Evolutionary conservation across 2,329 filamentous ascomycete species (phyloP).

Genomic region (Penicillium hordei): DNA sequence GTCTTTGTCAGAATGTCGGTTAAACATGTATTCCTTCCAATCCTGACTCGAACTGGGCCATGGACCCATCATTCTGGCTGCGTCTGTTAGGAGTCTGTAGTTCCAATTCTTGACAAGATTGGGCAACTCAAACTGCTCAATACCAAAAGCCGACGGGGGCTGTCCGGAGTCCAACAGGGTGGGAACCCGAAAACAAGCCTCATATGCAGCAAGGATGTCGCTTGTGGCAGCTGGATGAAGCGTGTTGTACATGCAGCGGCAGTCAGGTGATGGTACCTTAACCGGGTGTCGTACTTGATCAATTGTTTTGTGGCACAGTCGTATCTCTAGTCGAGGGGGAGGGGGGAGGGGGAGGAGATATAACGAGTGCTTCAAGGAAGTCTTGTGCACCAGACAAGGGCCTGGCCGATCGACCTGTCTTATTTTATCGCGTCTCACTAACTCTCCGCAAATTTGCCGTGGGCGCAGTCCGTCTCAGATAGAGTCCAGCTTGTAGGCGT

Average conservation of each 20-base stretch:
- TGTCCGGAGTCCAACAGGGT: neutral
- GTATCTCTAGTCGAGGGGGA: neutral
- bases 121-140: neutral
- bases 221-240: conserved; percentile 2
- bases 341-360: too few species aligned
- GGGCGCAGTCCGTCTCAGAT: conserved; percentile 26
- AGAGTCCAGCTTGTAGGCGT: conserved; percentile 41
- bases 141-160: neutral
- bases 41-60: neutral
- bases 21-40: neutral
- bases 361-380: neutral
- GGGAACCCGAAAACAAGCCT: conserved; percentile 3
- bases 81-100: neutral
- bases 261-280: conserved; percentile 17
- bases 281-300: conserved; percentile 7
- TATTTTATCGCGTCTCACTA: neutral
- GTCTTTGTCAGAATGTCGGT: neutral
- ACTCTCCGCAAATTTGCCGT: neutral
- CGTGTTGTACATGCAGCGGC: conserved; percentile 10
- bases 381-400: neutral
- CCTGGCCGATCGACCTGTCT: neutral
- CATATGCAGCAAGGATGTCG: conserved; percentile 5
- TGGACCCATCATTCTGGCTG: neutral
- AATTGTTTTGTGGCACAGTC: neutral
- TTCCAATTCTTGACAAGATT: neutral